phyloP scores from a whole-genome alignment of 164 flowering plant genomes.

The Cinnamomum chago region DNA sequence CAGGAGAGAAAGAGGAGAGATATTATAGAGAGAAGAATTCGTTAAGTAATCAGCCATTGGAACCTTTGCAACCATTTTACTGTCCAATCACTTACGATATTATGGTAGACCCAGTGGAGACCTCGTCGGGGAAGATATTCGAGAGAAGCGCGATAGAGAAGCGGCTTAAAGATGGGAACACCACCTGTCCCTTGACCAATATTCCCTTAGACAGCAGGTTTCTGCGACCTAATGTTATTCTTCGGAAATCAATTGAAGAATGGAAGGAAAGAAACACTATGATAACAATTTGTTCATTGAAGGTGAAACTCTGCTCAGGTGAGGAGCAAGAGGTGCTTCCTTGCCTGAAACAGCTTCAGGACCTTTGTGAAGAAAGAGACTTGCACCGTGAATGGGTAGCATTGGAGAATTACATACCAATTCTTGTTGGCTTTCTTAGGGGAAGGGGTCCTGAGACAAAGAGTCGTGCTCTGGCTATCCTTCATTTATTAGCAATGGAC shows the following conservation, averaged over 20 bases:
- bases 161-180: slow-evolving; percentile 58
- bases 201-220: slow-evolving; percentile 33
- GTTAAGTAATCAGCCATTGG: slow-evolving; percentile 56
- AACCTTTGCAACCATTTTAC: slow-evolving; percentile 60
- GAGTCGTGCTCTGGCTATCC: slow-evolving; percentile 41
- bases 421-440: slow-evolving; percentile 43
- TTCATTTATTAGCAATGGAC: slow-evolving; percentile 48
- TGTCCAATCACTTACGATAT: slow-evolving; percentile 67
- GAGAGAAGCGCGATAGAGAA: slow-evolving; percentile 67
- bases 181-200: slow-evolving; percentile 53
- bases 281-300: slow-evolving; percentile 55
- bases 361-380: slow-evolving; percentile 55
- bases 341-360: slow-evolving; percentile 44
- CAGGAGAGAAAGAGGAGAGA: slow-evolving; percentile 39
- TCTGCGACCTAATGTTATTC: slow-evolving; percentile 61
- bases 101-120: slow-evolving; percentile 76
- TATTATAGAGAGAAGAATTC: slow-evolving; percentile 49
- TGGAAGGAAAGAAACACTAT: slow-evolving; percentile 76
- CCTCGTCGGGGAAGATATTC: slow-evolving; percentile 68
- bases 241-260: slow-evolving; percentile 73
- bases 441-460: slow-evolving; percentile 41
- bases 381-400: slow-evolving; percentile 62
- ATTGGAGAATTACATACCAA: slow-evolving; percentile 55
- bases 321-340: slow-evolving; percentile 48
- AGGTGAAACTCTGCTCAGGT: slow-evolving; percentile 32